Conservation (phyloP, 208 protist species). For the Sergeia podlipaevii region DNA sequence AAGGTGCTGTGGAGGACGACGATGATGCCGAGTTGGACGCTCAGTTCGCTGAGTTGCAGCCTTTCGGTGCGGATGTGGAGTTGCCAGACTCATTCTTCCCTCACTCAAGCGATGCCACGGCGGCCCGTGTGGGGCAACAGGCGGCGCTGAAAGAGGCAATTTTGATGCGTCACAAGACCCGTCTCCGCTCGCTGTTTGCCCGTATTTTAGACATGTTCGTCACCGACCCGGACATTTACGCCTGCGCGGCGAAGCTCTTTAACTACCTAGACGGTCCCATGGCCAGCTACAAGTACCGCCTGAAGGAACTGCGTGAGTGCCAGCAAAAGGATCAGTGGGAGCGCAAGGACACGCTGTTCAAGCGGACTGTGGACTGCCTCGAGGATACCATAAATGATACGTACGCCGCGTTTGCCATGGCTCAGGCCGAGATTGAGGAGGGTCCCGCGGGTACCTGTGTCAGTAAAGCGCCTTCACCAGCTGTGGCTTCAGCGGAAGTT, state of each 20-base stretch:
- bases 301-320: constrained; percentile 80
- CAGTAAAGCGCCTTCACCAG: constrained; percentile 1
- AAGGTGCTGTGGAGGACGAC: constrained; percentile 1
- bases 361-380: constrained; percentile 59
- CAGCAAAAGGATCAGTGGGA: constrained; percentile 86
- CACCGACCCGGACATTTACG: constrained; percentile 80
- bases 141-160: constrained; percentile 28
- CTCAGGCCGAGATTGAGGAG: constrained; percentile 16
- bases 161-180: constrained; percentile 57
- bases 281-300: constrained; percentile 44
- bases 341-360: constrained; percentile 42
- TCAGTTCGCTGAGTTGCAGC: constrained; percentile 12
- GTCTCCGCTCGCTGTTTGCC: constrained; percentile 65
- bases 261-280: constrained; percentile 74
- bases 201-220: constrained; percentile 73
- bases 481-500: not conserved
- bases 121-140: constrained; percentile 3
- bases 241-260: constrained; percentile 57
- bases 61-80: constrained; percentile 33
- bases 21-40: constrained; percentile 10
- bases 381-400: constrained; percentile 39
- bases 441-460: not conserved
- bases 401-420: constrained; percentile 25
- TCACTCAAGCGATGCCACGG: not conserved
- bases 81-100: constrained; percentile 27